Conservation (phyloP, 2,329 filamentous ascomycete species). For the Colletotrichum navitas region DNA sequence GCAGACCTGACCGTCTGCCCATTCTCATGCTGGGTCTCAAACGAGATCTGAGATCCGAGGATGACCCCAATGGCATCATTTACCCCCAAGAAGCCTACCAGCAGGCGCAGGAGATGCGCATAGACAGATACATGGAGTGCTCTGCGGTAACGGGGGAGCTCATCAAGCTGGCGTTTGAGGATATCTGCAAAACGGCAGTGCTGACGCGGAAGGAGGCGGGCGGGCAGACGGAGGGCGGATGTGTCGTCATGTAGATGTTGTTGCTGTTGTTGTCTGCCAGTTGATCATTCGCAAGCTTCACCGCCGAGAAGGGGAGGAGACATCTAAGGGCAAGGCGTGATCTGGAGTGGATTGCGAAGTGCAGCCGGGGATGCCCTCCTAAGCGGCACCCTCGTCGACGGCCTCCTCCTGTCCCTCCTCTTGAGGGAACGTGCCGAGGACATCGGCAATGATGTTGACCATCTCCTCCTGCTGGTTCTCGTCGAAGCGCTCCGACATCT, state of each 20-base stretch:
- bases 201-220: slow-evolving; percentile 60
- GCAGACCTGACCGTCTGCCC: slow-evolving; percentile 62
- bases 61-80: slow-evolving; percentile 70
- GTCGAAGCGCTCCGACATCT: slow-evolving; percentile 71
- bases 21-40: slow-evolving; percentile 71
- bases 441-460: slow-evolving; percentile 66
- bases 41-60: slow-evolving; percentile 69
- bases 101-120: slow-evolving; percentile 68
- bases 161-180: slow-evolving; percentile 68
- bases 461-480: slow-evolving; percentile 71
- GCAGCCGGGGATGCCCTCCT: slow-evolving; percentile 16
- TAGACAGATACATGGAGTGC: slow-evolving; percentile 74
- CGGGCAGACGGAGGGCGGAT: slow-evolving; percentile 68
- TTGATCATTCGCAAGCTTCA: not conserved
- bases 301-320: slow-evolving; percentile 22
- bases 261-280: not conserved
- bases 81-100: slow-evolving; percentile 72
- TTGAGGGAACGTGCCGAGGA: slow-evolving; percentile 65
- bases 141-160: slow-evolving; percentile 72
- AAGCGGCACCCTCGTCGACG: slow-evolving; percentile 51
- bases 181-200: slow-evolving; percentile 69
- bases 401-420: slow-evolving; percentile 49
- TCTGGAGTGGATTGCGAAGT: slow-evolving; percentile 16
- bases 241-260: slow-evolving; percentile 60
- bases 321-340: slow-evolving; percentile 44